These are phyloP conservation scores for Coriaria nepalensis DNA, from an alignment of 306 rosid genomes.

Conservation along the genomic window DNA sequence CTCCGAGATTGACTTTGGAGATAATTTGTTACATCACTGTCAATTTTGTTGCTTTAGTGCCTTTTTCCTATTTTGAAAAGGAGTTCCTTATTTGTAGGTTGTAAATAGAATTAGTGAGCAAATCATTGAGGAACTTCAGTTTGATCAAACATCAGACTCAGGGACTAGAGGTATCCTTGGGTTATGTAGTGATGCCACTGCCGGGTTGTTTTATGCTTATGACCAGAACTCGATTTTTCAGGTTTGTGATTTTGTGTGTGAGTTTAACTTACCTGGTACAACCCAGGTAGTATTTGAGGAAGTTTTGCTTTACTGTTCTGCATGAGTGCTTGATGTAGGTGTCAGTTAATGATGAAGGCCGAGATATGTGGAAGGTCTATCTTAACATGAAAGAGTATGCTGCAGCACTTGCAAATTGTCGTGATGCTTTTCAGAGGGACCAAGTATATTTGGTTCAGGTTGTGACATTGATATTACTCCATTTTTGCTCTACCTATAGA, in stretches of 20 bases:
- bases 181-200: constrained; percentile 91
- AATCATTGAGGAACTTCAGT: constrained; percentile 89
- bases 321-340: constrained; percentile 34
- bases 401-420: constrained; percentile 85
- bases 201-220: constrained; percentile 92
- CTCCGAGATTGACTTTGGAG: too few relatives aligned
- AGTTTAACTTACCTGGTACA: constrained; percentile 12
- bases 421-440: constrained; percentile 84
- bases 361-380: constrained; percentile 97
- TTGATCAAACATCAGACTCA: constrained; percentile 78
- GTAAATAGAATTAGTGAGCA: constrained; percentile 93
- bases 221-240: constrained; percentile 90
- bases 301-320: constrained; percentile 8
- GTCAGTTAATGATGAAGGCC: constrained; percentile 88
- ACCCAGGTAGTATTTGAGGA: too few relatives aligned
- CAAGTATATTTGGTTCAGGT: constrained; percentile 92
- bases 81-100: constrained; percentile 39
- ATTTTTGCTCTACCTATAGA: too few relatives aligned
- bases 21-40: constrained; percentile 8
- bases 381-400: constrained; percentile 90
- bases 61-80: constrained; percentile 16
- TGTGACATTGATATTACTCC: too few relatives aligned
- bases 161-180: constrained; percentile 82
- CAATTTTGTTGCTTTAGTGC: constrained; percentile 2
- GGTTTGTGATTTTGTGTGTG: constrained; percentile 43